These are phyloP conservation scores for Neofusicoccum cordaticola DNA, from an alignment of 2,329 filamentous ascomycete genomes.

Conservation along the genomic window DNA sequence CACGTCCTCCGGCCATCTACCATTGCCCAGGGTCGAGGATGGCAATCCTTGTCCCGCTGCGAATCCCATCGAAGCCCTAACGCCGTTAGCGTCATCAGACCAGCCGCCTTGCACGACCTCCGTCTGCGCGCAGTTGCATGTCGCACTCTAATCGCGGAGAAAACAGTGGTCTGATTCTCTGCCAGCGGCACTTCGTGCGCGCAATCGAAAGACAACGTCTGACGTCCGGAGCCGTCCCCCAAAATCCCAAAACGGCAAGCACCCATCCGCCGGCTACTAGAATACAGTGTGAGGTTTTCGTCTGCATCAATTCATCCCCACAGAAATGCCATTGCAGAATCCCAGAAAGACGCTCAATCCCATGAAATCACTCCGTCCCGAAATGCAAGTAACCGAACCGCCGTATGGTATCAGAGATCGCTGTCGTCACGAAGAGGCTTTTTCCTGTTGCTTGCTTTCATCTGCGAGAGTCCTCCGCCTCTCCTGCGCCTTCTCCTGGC, in stretches of 20 bases:
- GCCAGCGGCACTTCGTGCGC: conserved; percentile 2
- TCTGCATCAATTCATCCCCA: conserved; percentile 14
- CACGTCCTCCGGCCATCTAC: background rate
- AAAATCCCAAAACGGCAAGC: conserved; percentile 14
- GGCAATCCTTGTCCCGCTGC: conserved; percentile 1
- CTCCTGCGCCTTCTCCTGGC: conserved; percentile 71
- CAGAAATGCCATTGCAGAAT: conserved; percentile 15
- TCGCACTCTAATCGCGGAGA: background rate
- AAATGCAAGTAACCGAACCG: conserved; percentile 19
- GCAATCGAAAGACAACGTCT: background rate
- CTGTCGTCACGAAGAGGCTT: conserved; percentile 20
- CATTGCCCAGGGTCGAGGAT: background rate
- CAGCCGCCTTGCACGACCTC: background rate
- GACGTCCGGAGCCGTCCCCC: background rate
- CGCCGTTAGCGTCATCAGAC: background rate
- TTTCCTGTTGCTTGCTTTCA: conserved; percentile 28
- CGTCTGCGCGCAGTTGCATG: background rate
- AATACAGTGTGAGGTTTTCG: conserved; percentile 15
- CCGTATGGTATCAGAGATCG: conserved; percentile 17
- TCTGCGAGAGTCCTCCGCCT: conserved; percentile 39
- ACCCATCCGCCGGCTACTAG: conserved; percentile 14
- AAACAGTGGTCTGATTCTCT: conserved; percentile 6
- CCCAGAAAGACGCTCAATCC: conserved; percentile 17
- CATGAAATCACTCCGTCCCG: conserved; percentile 18
- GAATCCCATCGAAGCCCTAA: background rate